Evolutionary conservation across 2,329 filamentous ascomycete genomes (phyloP).

Genomic region (Leptographium wingfieldii): DNA sequence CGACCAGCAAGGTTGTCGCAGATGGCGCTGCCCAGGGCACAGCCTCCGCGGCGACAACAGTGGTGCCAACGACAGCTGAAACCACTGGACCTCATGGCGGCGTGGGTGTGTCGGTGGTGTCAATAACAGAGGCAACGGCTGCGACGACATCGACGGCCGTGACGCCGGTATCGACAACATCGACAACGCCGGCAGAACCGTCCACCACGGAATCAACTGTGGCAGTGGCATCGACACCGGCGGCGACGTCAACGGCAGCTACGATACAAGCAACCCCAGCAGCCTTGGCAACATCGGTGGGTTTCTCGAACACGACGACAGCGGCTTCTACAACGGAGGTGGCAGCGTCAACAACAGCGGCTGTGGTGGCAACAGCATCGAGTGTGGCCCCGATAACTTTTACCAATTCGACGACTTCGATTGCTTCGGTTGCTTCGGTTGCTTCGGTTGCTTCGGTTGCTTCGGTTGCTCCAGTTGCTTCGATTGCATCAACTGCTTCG

Average conservation of each 20-base stretch:
- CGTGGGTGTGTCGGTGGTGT: constrained; percentile 12
- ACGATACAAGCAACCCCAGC: not conserved
- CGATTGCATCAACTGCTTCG: too few species aligned
- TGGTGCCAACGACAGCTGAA: not conserved
- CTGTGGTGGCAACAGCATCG: not conserved
- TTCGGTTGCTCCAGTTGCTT: not conserved
- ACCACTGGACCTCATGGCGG: constrained; percentile 5
- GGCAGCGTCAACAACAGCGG: not conserved
- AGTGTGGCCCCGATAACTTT: not conserved
- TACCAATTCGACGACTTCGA: not conserved
- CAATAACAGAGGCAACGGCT: constrained; percentile 6
- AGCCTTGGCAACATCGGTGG: not conserved
- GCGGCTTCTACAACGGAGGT: not conserved
- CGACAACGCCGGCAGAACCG: not conserved
- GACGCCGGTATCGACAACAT: too few species aligned
- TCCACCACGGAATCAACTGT: not conserved
- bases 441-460: too few species aligned
- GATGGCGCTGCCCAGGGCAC: not conserved
- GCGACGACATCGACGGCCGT: too few species aligned
- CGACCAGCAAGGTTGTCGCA: not conserved
- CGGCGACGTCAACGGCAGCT: too few species aligned
- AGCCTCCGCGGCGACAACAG: not conserved
- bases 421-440: not conserved
- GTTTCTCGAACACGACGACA: too few species aligned
- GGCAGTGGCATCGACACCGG: not conserved